These are phyloP conservation scores for Chaetomiaceae sp. DNA, from an alignment of 2,329 filamentous ascomycete species.

Conservation along the genomic window DNA sequence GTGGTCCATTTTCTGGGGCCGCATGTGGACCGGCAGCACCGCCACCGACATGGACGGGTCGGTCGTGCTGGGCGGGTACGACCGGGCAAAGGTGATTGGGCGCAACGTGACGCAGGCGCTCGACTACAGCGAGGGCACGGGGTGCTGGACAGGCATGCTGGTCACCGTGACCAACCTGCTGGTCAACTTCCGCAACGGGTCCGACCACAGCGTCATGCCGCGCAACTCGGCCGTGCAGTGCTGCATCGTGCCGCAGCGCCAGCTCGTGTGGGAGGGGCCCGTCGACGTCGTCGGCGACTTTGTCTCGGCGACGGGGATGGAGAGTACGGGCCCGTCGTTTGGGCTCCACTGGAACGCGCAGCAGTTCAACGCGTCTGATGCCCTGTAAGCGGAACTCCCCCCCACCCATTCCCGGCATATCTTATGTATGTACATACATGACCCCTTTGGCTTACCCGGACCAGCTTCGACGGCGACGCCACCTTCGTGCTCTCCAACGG, in stretches of 20 bases:
- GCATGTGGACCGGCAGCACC: conserved; percentile 28
- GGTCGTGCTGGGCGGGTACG: conserved; percentile 34
- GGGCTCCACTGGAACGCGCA: conserved; percentile 22
- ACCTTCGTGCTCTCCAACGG: conserved; percentile 30
- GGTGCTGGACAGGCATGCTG: conserved; percentile 31
- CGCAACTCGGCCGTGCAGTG: conserved; percentile 23
- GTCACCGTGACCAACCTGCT: conserved; percentile 25
- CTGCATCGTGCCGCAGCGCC: conserved; percentile 33
- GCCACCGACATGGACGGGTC: conserved; percentile 29
- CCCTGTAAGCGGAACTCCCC: neutral
- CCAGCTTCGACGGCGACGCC: conserved; percentile 30
- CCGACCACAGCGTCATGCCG: conserved; percentile 28
- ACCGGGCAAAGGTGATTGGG: conserved; percentile 31
- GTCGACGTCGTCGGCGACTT: conserved; percentile 22
- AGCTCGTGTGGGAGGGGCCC: conserved; percentile 31
- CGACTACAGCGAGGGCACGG: conserved; percentile 25
- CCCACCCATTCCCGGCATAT: too few relatives aligned
- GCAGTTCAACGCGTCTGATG: neutral
- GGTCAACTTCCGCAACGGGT: conserved; percentile 30
- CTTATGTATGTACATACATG: too few relatives aligned
- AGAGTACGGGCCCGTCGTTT: conserved; percentile 8
- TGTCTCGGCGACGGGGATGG: conserved; percentile 15
- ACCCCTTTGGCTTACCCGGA: too few relatives aligned
- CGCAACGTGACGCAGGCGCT: conserved; percentile 29
- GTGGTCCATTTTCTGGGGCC: conserved; percentile 37